Evolutionary conservation across 805 yeast genomes (phyloP).

Genomic region (Jamesozyma piceae): DNA sequence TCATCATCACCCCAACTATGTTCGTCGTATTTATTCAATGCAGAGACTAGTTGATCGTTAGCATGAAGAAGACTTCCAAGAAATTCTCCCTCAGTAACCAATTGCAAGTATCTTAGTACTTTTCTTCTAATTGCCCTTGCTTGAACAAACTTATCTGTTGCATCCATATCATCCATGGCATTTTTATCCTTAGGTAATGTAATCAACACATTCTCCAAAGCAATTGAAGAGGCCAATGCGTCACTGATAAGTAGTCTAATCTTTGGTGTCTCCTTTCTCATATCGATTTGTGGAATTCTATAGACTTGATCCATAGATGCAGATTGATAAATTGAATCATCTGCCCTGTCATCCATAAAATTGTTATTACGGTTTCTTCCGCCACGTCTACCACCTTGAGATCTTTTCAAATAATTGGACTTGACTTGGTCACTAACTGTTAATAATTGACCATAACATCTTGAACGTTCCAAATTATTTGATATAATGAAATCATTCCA

Average conservation of each 20-base stretch:
- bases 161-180: slow-evolving; percentile 55
- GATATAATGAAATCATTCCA: slow-evolving; percentile 51
- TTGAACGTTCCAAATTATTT: slow-evolving; percentile 30
- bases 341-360: slow-evolving; percentile 47
- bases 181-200: slow-evolving; percentile 38
- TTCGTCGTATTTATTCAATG: slow-evolving; percentile 61
- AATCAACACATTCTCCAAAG: slow-evolving; percentile 51
- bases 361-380: slow-evolving; percentile 7
- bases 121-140: slow-evolving; percentile 69
- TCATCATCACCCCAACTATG: slow-evolving; percentile 36
- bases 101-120: slow-evolving; percentile 72
- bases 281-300: slow-evolving; percentile 58
- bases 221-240: slow-evolving; percentile 64
- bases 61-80: slow-evolving; percentile 83
- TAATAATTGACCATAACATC: slow-evolving; percentile 17
- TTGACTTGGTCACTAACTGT: slow-evolving; percentile 10
- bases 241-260: slow-evolving; percentile 62
- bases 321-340: slow-evolving; percentile 33
- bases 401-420: background rate
- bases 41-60: slow-evolving; percentile 77
- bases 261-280: slow-evolving; percentile 62
- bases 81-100: slow-evolving; percentile 74
- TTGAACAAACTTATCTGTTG: slow-evolving; percentile 59
- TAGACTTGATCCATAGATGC: slow-evolving; percentile 28
- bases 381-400: background rate